A percentile compares a stretch with the other conserved stretches of the same genome.
phyloP scores from a whole-genome alignment of 768 basidiomycete species.

The Rhodocollybia butyracea region DNA sequence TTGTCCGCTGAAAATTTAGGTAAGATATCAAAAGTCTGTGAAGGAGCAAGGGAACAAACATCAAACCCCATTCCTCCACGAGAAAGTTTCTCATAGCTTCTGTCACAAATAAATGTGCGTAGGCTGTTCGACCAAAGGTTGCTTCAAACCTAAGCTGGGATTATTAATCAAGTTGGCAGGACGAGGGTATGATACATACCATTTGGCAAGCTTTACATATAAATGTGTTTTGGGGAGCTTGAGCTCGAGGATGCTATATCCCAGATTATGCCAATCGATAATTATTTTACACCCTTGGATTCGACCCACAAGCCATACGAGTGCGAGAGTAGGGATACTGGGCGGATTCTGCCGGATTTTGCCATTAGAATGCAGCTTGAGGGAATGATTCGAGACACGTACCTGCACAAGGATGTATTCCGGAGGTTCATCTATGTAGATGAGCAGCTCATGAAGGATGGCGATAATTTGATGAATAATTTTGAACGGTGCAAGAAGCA shows the following conservation, averaged over 20 bases:
- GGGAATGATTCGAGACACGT: slow-evolving; percentile 17
- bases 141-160: slow-evolving; percentile 67
- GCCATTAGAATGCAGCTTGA: not conserved
- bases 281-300: slow-evolving; percentile 81
- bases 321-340: slow-evolving; percentile 86
- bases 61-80: slow-evolving; percentile 67
- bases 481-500: slow-evolving; percentile 79
- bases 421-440: slow-evolving; percentile 61
- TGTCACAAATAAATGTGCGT: slow-evolving; percentile 93
- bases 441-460: slow-evolving; percentile 60
- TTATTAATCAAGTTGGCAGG: not conserved
- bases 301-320: slow-evolving; percentile 72
- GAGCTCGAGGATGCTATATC: slow-evolving; percentile 88
- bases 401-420: slow-evolving; percentile 92
- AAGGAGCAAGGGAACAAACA: slow-evolving; percentile 50
- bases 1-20: slow-evolving; percentile 52
- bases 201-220: slow-evolving; percentile 71
- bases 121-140: slow-evolving; percentile 75
- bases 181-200: slow-evolving; percentile 40
- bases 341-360: slow-evolving; percentile 77
- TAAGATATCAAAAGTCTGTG: not conserved
- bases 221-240: slow-evolving; percentile 66
- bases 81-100: slow-evolving; percentile 77
- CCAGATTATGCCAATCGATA: slow-evolving; percentile 99
- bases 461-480: slow-evolving; percentile 63